These are phyloP conservation scores for Bipolaris oryzae DNA, from an alignment of 2,329 filamentous ascomycete species.

Conservation along the genomic window DNA sequence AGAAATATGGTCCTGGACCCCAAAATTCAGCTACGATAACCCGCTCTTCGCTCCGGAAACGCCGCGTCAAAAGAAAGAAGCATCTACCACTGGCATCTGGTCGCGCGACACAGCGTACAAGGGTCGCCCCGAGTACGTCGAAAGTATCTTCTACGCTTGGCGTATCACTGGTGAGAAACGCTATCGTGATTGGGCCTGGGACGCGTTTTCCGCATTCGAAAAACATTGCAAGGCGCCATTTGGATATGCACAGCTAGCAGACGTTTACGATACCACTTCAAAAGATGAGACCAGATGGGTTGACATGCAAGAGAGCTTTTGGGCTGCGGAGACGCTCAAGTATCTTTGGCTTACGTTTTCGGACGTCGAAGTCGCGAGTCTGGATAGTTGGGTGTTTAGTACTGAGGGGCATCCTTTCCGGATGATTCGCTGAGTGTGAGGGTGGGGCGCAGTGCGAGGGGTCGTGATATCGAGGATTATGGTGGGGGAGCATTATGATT, in stretches of 20 bases:
- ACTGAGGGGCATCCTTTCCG: slow-evolving; percentile 52
- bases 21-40: slow-evolving; percentile 43
- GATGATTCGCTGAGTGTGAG: slow-evolving; percentile 41
- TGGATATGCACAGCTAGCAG: slow-evolving; percentile 47
- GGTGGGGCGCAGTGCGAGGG: neutral
- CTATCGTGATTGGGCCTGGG: slow-evolving; percentile 52
- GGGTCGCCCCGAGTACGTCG: slow-evolving; percentile 50
- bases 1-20: slow-evolving; percentile 48
- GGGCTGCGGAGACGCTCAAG: slow-evolving; percentile 51
- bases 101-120: slow-evolving; percentile 40
- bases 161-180: slow-evolving; percentile 49
- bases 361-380: slow-evolving; percentile 43
- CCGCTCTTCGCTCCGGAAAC: slow-evolving; percentile 38
- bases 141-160: slow-evolving; percentile 50
- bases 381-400: slow-evolving; percentile 54
- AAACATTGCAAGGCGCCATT: slow-evolving; percentile 47
- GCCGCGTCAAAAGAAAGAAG: slow-evolving; percentile 37
- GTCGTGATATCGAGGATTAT: too few species aligned
- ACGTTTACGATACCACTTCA: slow-evolving; percentile 38
- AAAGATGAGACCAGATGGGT: slow-evolving; percentile 37
- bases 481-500: too few species aligned
- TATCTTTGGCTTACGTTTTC: slow-evolving; percentile 50
- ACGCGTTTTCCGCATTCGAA: slow-evolving; percentile 48
- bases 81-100: slow-evolving; percentile 43
- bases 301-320: slow-evolving; percentile 49